Conservation (phyloP, 2,329 filamentous ascomycete species). For the Metarhizium rileyi region DNA sequence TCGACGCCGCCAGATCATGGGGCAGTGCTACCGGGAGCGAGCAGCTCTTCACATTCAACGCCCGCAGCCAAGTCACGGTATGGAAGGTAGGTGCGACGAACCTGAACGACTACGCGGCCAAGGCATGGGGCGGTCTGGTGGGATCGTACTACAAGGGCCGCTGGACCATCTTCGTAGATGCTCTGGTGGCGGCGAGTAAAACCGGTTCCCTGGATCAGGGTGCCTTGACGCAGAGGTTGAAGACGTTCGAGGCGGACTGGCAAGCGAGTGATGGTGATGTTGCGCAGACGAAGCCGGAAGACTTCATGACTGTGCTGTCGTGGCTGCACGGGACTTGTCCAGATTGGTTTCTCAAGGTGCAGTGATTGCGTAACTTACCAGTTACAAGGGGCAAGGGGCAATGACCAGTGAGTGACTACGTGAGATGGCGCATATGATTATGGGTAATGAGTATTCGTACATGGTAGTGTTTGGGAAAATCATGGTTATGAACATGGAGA, state of each 20-base stretch:
- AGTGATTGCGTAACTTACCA: not conserved
- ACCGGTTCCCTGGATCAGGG: not conserved
- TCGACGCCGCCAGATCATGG: slow-evolving; percentile 23
- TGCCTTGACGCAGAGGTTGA: slow-evolving; percentile 1
- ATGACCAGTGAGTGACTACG: no score
- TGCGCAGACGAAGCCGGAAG: not conserved
- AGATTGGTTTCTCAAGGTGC: slow-evolving; percentile 2
- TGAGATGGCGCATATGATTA: no score
- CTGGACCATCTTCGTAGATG: slow-evolving; percentile 36
- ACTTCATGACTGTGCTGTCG: not conserved
- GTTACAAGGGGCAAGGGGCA: no score
- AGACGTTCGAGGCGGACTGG: slow-evolving; percentile 4
- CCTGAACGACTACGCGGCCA: slow-evolving; percentile 39
- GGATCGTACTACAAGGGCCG: slow-evolving; percentile 34
- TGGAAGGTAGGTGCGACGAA: slow-evolving; percentile 27
- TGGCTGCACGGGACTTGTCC: not conserved
- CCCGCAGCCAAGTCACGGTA: slow-evolving; percentile 39
- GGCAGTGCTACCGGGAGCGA: slow-evolving; percentile 18
- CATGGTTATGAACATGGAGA: no score
- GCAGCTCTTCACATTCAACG: slow-evolving; percentile 33
- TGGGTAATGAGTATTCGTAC: no score
- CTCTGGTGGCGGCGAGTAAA: slow-evolving; percentile 16
- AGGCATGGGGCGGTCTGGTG: slow-evolving; percentile 38
- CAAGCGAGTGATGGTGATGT: not conserved
- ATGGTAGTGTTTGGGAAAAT: no score